phyloP scores from a whole-genome alignment of 805 yeast genomes.

The Candida ascalaphidarum region DNA sequence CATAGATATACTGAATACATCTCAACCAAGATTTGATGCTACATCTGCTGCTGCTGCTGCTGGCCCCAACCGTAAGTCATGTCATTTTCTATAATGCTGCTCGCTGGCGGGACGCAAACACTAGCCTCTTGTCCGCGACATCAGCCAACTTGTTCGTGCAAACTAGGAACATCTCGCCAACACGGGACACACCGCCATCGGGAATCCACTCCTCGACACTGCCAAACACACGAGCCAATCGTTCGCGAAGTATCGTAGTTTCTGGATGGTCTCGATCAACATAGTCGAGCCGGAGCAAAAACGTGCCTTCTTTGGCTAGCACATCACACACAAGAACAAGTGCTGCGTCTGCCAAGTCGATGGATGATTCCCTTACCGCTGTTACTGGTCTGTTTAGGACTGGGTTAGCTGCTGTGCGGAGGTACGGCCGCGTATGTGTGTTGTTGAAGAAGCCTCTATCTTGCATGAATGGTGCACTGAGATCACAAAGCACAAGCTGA shows the following conservation, averaged over 20 bases:
- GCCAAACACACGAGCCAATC: constrained; percentile 18
- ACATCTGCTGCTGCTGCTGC: too few species aligned
- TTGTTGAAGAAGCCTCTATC: constrained; percentile 28
- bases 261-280: constrained; percentile 22
- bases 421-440: constrained; percentile 26
- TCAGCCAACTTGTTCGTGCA: too few species aligned
- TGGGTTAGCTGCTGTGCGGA: constrained; percentile 16
- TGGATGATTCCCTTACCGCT: constrained; percentile 17
- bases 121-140: too few species aligned
- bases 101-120: too few species aligned
- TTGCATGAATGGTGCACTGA: constrained; percentile 25
- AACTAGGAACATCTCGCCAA: constrained; percentile 16
- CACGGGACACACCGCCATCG: constrained; percentile 2
- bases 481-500: constrained; percentile 28
- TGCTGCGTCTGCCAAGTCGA: constrained; percentile 35
- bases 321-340: constrained; percentile 19
- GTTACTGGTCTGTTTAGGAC: constrained; percentile 16
- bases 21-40: too few species aligned
- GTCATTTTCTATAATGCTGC: too few species aligned
- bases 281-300: constrained; percentile 20
- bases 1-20: too few species aligned
- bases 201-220: constrained; percentile 13
- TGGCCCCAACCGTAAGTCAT: too few species aligned
- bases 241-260: constrained; percentile 12
- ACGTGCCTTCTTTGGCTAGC: constrained; percentile 20